These are phyloP conservation scores for Nemania abortiva DNA, from an alignment of 2,329 filamentous ascomycete genomes.

Conservation along the genomic window DNA sequence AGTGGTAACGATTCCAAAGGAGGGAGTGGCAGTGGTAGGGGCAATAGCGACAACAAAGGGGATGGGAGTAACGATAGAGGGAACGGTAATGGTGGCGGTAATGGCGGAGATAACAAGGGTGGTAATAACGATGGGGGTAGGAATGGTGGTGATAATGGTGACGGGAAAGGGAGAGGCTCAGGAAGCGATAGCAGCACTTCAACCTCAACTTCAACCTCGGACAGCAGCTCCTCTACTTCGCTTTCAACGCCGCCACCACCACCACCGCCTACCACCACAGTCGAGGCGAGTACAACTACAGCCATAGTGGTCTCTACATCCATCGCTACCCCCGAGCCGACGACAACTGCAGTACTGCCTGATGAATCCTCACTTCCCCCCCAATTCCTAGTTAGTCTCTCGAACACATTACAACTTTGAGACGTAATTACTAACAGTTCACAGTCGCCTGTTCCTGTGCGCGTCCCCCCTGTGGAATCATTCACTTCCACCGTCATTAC, in stretches of 20 bases:
- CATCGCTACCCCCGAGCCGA: conserved; percentile 11
- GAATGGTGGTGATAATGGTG: background rate
- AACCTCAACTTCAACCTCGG: conserved; percentile 1
- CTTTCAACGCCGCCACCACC: background rate
- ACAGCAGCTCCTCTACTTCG: conserved; percentile 7
- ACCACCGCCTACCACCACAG: background rate
- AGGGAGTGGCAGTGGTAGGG: background rate
- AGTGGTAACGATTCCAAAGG: background rate
- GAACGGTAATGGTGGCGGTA: background rate
- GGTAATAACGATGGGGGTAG: background rate
- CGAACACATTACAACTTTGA: background rate
- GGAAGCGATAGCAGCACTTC: background rate
- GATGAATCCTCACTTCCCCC: background rate
- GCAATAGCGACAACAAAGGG: background rate
- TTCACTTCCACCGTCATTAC: background rate
- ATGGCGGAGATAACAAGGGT: too few species aligned
- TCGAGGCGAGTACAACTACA: conserved; percentile 16
- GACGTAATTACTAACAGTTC: conserved; percentile 5
- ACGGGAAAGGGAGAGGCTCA: background rate
- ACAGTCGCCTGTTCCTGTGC: conserved; percentile 10
- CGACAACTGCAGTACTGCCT: background rate
- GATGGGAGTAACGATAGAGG: background rate
- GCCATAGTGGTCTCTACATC: conserved; percentile 16
- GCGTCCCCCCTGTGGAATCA: background rate
- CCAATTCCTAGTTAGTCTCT: conserved; percentile 11